Evolutionary conservation across 495 filamentous ascomycete species (phyloP), one percentile per base, ranked within the genome.

Genomic region (Talaromyces nanjingensis): DNA sequence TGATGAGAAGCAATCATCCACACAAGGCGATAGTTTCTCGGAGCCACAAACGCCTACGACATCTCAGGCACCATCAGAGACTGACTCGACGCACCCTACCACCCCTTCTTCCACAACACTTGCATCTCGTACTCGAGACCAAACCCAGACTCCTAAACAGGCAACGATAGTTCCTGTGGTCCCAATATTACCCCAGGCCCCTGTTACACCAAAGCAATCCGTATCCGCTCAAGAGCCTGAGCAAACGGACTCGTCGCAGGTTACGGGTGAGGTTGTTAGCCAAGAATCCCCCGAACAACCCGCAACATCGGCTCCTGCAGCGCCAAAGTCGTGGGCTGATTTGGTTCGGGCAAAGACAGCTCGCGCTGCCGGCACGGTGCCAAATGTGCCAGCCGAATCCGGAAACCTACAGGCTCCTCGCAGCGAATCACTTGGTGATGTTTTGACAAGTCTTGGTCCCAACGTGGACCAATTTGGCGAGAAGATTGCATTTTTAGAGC

Each of bases 401-500:
- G 89, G 87, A 59, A 77, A 80, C 31, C 60, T 82, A 14, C 59
- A 71, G 3, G 53, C 76, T 49, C 73, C 83, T 6, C 89, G 87
- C 66, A 81, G 77, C 37, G 83, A 80, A 67, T 87, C 90, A 42
- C 70, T 96, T 56, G 87, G 85, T 4, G 89, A 96, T 64, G 90
- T 88, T 42, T 73, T 97, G 37, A 79, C 79, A 54, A 83, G 79
- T 18, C 89, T 89, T 69, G 84, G 81, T 59, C 84, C 86, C 12
- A 78, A 88, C 42, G 80, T 80, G 29, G 77, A 79, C 47, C 79
- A 81, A 47, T 83, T 81, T 61, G 77, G 72, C 18, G 81, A 84
- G 6, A 92, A 90, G 68, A 77, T 93, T 59, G 76, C 87, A 11
- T 97, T 97, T 71, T 81, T 98, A 5, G 91, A 98, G 73, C 94